Evolutionary conservation across 2,329 filamentous ascomycete species (phyloP).

Genomic region (Juglanconis juglandina): DNA sequence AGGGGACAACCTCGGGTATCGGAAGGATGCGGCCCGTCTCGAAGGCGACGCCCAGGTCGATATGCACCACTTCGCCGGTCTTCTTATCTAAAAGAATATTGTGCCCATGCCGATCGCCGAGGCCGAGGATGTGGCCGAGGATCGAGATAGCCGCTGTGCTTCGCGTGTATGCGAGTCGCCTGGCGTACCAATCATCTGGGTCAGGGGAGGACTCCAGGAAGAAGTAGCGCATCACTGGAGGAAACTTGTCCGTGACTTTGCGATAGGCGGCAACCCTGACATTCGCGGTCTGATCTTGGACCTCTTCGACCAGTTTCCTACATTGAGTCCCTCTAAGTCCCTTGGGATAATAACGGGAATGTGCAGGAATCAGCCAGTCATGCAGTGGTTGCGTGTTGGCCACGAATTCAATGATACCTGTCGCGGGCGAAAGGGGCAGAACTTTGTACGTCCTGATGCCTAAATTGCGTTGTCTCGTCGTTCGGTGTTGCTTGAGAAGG

Average conservation of each 20-base stretch:
- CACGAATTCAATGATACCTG: constrained; percentile 96
- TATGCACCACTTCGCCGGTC: constrained; percentile 92
- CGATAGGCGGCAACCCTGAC: constrained; percentile 72
- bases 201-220: constrained; percentile 93
- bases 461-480: constrained; percentile 82
- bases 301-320: constrained; percentile 73
- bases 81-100: constrained; percentile 91
- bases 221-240: constrained; percentile 93
- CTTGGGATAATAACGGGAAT: constrained; percentile 79
- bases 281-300: constrained; percentile 66
- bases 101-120: constrained; percentile 92
- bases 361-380: constrained; percentile 87
- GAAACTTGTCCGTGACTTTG: constrained; percentile 75
- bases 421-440: constrained; percentile 76
- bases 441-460: constrained; percentile 97
- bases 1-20: constrained; percentile 92
- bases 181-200: constrained; percentile 93
- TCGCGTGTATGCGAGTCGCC: constrained; percentile 84
- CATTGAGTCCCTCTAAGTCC: constrained; percentile 75
- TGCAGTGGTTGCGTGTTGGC: constrained; percentile 88
- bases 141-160: constrained; percentile 95
- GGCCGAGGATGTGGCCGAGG: constrained; percentile 84
- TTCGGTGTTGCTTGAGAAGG: constrained; percentile 78
- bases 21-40: constrained; percentile 94
- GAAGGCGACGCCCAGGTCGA: constrained; percentile 94